Conservation (phyloP, 2,329 filamentous ascomycete genomes). For the Ilyonectria sp. region DNA sequence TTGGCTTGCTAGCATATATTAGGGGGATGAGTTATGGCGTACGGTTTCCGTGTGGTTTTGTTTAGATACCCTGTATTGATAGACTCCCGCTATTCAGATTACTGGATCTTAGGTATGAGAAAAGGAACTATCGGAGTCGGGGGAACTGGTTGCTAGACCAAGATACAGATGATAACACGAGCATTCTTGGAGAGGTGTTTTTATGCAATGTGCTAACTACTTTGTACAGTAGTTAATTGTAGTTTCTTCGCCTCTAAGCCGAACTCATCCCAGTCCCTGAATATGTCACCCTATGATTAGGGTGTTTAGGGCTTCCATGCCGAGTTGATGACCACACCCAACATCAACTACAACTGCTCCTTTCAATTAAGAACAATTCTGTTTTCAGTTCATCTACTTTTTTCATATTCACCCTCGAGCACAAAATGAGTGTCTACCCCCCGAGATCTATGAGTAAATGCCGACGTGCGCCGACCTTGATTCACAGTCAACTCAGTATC, state of each 20-base stretch:
- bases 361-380: not conserved
- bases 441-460: not conserved
- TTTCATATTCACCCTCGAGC: not conserved
- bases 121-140: not conserved
- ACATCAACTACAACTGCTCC: not conserved
- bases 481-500: not conserved
- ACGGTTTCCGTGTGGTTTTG: not conserved
- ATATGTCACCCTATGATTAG: not conserved
- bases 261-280: not conserved
- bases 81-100: constrained; percentile 4
- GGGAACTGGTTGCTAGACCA: not conserved
- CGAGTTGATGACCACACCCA: no score
- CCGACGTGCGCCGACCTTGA: not conserved
- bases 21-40: not conserved
- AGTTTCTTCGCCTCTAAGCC: no score
- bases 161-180: no score
- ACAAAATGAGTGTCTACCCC: not conserved
- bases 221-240: no score
- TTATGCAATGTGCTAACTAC: no score
- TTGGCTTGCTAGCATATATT: not conserved
- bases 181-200: no score
- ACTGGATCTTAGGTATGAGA: not conserved
- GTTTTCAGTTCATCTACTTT: not conserved
- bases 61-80: constrained; percentile 41
- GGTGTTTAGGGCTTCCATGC: no score